Percentiles rank a stretch among this genome's conserved stretches.
Evolutionary conservation across 768 basidiomycete species (phyloP).

Genomic region (Lepiota brunneoincarnata): DNA sequence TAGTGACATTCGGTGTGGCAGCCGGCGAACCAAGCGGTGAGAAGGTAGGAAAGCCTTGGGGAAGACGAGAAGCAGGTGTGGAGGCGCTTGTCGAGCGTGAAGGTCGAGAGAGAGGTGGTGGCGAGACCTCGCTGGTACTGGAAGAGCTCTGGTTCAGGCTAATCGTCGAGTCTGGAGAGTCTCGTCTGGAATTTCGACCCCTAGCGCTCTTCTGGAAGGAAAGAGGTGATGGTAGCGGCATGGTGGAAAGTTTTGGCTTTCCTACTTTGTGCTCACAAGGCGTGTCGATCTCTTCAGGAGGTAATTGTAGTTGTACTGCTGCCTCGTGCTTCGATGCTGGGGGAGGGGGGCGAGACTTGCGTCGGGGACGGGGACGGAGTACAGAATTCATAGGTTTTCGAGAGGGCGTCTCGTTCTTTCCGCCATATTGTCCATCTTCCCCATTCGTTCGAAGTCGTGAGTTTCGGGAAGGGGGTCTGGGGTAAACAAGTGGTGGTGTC

Average conservation of each 20-base stretch:
- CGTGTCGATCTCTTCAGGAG: too few species aligned
- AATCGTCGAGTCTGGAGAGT: neutral
- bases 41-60: conserved; percentile 8
- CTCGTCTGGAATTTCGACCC: neutral
- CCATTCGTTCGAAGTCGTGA: neutral
- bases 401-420: neutral
- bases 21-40: conserved; percentile 1
- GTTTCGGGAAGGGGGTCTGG: neutral
- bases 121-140: neutral
- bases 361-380: neutral
- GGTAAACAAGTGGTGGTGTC: conserved; percentile 4
- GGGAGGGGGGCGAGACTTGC: neutral
- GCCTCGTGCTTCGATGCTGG: neutral
- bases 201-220: neutral
- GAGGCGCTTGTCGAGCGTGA: neutral
- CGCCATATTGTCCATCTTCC: neutral
- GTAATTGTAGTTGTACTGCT: too few species aligned
- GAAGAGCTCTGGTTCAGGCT: neutral
- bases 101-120: conserved; percentile 7
- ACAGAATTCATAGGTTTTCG: neutral
- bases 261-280: conserved; percentile 3
- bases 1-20: neutral
- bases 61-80: neutral
- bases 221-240: conserved; percentile 5
- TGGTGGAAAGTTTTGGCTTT: neutral